Evolutionary conservation across 116 monocot species (phyloP), one percentile per base, ranked within the genome.

Genomic region (Phalaenopsis hybrid): DNA sequence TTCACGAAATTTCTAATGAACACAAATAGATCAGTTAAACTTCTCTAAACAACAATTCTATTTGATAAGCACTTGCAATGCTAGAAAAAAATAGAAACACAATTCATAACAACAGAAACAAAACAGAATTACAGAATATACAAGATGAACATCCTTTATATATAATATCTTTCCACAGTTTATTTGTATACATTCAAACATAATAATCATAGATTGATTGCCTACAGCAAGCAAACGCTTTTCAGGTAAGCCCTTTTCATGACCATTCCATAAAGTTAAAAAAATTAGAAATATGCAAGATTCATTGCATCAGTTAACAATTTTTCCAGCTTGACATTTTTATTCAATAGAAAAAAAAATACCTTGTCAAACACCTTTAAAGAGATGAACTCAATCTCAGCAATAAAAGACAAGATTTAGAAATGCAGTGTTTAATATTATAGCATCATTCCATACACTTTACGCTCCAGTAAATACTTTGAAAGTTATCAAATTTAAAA

Each of bases 1-100:
- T 84, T 93, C 86, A 34, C 86, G 88, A 80, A 97, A 97, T 97
- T 94, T 97, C 97, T 97, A 87, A 9, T 72, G 65, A 21, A 55
- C n/a, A 44, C 44, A 57, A 81, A 48, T 52, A 72, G 69, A 72
- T 72, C 72, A 72, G 15, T 75, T 8, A 75, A 9, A 45, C 13
- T 18, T 44, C 15, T 72, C 28, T 17, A 12, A 44, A 44, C 16
- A 12, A 17, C 20, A 75, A 2, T 6, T 43, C n/a, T 17, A 75
- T 20, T 75, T n/a, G 7, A 21, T 75, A 37, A 18, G 41, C n/a
- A 46, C 75, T 46, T 75, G 8, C 18, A 75, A 46, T 45, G 46
- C 43, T 18, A 44, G 18, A 34, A 75, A 11, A 75, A 20, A 20
- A 75, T 75, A 12, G 37, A 31, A 72, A 72, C 13, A 37, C 37